Evolutionary conservation across 164 flowering plant species (phyloP).

Genomic region (Nymphaea colorata): DNA sequence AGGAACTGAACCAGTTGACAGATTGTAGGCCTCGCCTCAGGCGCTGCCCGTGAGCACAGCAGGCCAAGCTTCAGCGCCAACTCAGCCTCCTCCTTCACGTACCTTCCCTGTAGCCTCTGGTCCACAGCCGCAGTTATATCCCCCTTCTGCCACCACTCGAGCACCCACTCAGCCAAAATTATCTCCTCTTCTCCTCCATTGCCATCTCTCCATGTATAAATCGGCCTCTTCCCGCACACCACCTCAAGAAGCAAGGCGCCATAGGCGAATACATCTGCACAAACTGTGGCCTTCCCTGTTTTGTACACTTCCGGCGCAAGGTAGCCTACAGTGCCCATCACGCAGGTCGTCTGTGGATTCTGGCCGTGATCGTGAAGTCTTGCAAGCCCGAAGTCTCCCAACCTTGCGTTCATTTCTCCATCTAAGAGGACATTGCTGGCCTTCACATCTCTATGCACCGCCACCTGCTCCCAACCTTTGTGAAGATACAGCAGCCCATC

Average conservation of each 20-base stretch:
- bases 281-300: not conserved
- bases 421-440: not conserved
- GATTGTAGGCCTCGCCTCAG: conserved; percentile 4
- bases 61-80: conserved; percentile 9
- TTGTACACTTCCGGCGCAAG: not conserved
- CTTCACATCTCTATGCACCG: conserved; percentile 5
- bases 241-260: not conserved
- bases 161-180: conserved; percentile 4
- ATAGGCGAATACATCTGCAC: not conserved
- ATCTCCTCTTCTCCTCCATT: not conserved
- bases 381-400: conserved; percentile 5
- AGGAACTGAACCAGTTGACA: conserved; percentile 3
- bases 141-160: not conserved
- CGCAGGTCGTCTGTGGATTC: conserved; percentile 1
- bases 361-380: conserved; percentile 1
- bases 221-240: not conserved
- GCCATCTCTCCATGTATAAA: not conserved
- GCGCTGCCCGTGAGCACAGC: conserved; percentile 3
- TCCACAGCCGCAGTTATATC: not conserved
- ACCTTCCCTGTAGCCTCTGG: conserved; percentile 1
- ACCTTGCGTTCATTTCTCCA: not conserved
- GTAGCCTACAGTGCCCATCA: conserved; percentile 6
- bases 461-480: conserved; percentile 4
- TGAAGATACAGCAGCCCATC: not conserved
- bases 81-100: conserved; percentile 4